Evolutionary conservation across 1,284 basidiomycete genomes (phyloP).

Genomic region (Papiliotrema nemorosa): DNA sequence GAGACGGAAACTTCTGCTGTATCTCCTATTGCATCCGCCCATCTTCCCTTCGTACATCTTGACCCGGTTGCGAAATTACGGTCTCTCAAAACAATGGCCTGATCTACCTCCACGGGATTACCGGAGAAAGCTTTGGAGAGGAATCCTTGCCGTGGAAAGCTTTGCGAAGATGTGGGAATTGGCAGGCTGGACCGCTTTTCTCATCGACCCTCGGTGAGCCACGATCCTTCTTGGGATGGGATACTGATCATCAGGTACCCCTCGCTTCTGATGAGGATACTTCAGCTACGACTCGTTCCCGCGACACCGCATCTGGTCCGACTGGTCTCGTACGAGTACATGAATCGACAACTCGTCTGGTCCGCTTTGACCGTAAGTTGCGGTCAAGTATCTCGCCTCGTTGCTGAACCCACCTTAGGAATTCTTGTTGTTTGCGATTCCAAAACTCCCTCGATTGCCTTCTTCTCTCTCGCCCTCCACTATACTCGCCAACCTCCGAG

Average conservation of each 20-base stretch:
- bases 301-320: conserved; percentile 66
- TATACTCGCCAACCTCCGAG: conserved; percentile 31
- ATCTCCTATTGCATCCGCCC: conserved; percentile 63
- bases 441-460: conserved; percentile 65
- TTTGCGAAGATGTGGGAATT: conserved; percentile 60
- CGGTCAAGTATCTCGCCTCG: not conserved
- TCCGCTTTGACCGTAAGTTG: conserved; percentile 85
- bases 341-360: conserved; percentile 99
- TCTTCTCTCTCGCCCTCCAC: conserved; percentile 57
- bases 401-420: conserved; percentile 58
- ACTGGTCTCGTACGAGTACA: conserved; percentile 95
- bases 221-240: not conserved
- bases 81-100: conserved; percentile 81
- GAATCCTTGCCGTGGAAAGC: conserved; percentile 65
- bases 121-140: conserved; percentile 71
- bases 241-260: conserved; percentile 60
- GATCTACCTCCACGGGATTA: conserved; percentile 75
- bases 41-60: conserved; percentile 76
- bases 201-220: conserved; percentile 78
- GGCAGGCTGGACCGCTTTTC: conserved; percentile 74
- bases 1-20: conserved; percentile 60
- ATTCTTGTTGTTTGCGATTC: conserved; percentile 89
- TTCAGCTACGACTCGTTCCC: conserved; percentile 75
- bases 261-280: conserved; percentile 73
- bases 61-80: conserved; percentile 66